Evolutionary conservation across 257 asterid species (phyloP).

Genomic region (Nicotiana knightiana): DNA sequence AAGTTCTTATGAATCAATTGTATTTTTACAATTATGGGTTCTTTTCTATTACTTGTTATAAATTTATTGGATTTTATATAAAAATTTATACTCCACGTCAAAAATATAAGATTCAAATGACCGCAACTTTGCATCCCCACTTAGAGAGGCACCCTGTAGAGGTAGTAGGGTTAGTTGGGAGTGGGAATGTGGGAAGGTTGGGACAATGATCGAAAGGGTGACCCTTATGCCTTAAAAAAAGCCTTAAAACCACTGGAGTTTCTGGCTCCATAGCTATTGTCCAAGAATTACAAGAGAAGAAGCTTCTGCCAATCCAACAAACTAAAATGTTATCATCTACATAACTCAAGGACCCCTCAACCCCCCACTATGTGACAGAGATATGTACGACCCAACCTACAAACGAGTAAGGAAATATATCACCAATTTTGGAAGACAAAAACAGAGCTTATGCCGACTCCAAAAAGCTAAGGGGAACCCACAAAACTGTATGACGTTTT

Average conservation of each 20-base stretch:
- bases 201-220: neutral
- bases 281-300: neutral
- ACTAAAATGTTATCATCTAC: neutral
- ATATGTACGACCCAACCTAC: neutral
- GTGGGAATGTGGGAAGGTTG: neutral
- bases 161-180: neutral
- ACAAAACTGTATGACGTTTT: neutral
- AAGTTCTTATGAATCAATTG: no score
- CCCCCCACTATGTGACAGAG: neutral
- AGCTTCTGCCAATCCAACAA: neutral
- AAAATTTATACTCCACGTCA: no score
- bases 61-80: no score
- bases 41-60: no score
- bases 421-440: neutral
- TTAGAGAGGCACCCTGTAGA: neutral
- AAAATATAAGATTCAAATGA: no score
- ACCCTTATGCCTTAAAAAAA: neutral
- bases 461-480: neutral
- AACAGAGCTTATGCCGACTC: neutral
- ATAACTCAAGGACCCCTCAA: constrained; percentile 5
- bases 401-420: neutral
- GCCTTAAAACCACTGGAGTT: neutral
- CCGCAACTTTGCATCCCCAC: no score
- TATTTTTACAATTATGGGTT: no score
- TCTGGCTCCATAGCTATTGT: neutral